A percentile compares a stretch with the other conserved stretches of the same genome.
phyloP scores from a whole-genome alignment of 2,329 filamentous ascomycete species.

The Fusarium subtropicale region DNA sequence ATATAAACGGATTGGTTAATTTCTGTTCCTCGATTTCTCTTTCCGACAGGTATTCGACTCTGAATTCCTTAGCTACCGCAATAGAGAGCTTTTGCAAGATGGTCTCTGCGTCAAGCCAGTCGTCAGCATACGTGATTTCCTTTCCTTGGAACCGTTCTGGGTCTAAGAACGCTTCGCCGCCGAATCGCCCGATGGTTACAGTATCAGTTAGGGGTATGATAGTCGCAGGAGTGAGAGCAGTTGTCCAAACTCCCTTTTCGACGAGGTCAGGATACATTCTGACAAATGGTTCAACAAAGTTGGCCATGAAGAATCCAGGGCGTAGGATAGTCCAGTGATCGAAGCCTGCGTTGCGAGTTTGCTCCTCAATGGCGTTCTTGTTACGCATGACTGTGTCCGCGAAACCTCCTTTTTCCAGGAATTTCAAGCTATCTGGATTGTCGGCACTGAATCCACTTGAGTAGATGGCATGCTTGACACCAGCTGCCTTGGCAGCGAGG shows the following conservation, averaged over 20 bases:
- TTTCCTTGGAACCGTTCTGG: constrained; percentile 55
- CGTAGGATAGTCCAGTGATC: constrained; percentile 62
- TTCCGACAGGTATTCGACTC: constrained; percentile 54
- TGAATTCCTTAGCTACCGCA: constrained; percentile 52
- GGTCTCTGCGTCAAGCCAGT: constrained; percentile 53
- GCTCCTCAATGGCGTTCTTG: constrained; percentile 58
- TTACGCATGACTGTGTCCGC: constrained; percentile 49
- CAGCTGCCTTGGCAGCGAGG: constrained; percentile 53
- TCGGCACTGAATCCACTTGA: constrained; percentile 51
- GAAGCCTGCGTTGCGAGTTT: constrained; percentile 53
- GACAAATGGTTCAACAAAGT: constrained; percentile 59
- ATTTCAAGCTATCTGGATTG: constrained; percentile 45
- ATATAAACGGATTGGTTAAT: constrained; percentile 53
- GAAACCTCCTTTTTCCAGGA: constrained; percentile 46
- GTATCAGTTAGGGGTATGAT: constrained; percentile 59
- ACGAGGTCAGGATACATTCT: constrained; percentile 55
- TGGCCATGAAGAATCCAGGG: constrained; percentile 64
- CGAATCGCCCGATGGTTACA: constrained; percentile 61
- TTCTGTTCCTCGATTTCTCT: constrained; percentile 55
- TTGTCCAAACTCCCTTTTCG: constrained; percentile 53
- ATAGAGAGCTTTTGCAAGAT: constrained; percentile 53
- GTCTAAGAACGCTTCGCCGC: constrained; percentile 57
- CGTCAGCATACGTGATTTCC: constrained; percentile 56
- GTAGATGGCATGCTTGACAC: constrained; percentile 54
- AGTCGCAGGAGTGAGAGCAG: constrained; percentile 52